Conservation (phyloP, 2,329 filamentous ascomycete species). For the Penicillium sp. region DNA sequence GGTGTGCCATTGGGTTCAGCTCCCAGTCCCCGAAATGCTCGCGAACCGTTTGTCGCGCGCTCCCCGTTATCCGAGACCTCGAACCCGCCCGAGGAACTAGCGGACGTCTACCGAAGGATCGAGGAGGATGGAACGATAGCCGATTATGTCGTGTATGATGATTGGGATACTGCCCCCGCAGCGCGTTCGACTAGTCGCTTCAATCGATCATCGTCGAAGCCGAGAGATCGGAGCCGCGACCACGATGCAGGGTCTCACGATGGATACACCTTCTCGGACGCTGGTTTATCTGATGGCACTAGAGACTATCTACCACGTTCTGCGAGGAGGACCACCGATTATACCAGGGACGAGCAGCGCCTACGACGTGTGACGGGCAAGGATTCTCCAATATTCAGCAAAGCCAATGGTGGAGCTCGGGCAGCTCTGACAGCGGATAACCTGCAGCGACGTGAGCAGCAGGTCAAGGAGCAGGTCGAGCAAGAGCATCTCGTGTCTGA, state of each 20-base stretch:
- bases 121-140: constrained; percentile 37
- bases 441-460: constrained; percentile 35
- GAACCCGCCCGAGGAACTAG: constrained; percentile 38
- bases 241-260: constrained; percentile 12
- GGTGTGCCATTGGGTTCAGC: constrained; percentile 16
- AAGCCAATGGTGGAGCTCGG: constrained; percentile 31
- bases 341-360: constrained; percentile 38
- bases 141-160: constrained; percentile 33
- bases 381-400: constrained; percentile 40
- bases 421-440: constrained; percentile 34
- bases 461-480: constrained; percentile 22
- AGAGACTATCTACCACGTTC: constrained; percentile 31
- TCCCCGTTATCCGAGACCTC: constrained; percentile 34
- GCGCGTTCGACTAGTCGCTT: constrained; percentile 18
- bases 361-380: constrained; percentile 37
- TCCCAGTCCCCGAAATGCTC: constrained; percentile 31
- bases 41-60: constrained; percentile 19
- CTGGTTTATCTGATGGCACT: constrained; percentile 34
- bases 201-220: constrained; percentile 22
- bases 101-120: constrained; percentile 39
- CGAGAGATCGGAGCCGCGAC: constrained; percentile 20
- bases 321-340: constrained; percentile 32
- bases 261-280: constrained; percentile 25
- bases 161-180: constrained; percentile 18
- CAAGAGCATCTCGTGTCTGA: constrained; percentile 13